Percentiles rank a stretch among this genome's conserved stretches.
Evolutionary conservation across 305 asterid genomes (phyloP).

Genomic region (Ajuga reptans): DNA sequence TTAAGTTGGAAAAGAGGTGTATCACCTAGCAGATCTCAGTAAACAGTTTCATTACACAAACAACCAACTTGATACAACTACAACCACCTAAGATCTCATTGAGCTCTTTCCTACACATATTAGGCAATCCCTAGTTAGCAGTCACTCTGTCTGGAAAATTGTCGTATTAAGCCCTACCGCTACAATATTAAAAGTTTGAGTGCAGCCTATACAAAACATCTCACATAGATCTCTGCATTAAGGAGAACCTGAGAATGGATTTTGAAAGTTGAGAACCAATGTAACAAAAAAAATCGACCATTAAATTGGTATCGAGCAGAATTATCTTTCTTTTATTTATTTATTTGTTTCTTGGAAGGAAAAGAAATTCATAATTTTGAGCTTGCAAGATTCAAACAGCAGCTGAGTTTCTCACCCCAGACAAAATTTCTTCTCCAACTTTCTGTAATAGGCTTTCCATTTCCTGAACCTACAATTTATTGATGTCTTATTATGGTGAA

Average conservation of each 20-base stretch:
- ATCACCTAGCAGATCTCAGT: background rate
- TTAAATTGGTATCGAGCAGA: background rate
- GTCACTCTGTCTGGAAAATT: background rate
- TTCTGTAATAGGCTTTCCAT: conserved; percentile 69
- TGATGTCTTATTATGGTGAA: background rate
- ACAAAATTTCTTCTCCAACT: conserved; percentile 70
- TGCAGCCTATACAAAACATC: background rate
- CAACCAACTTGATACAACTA: conserved; percentile 6
- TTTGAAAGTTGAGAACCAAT: conserved; percentile 2
- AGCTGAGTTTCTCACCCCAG: conserved; percentile 52
- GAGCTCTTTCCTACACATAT: background rate
- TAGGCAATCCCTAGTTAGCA: background rate
- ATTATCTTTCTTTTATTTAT: background rate
- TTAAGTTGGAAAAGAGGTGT: background rate
- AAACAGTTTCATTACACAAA: background rate
- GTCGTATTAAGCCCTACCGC: background rate
- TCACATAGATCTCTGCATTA: background rate
- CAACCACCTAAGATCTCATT: background rate
- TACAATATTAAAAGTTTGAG: background rate
- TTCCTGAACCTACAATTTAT: conserved; percentile 60
- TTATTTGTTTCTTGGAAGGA: background rate
- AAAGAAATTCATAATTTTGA: background rate
- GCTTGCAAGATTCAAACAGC: conserved; percentile 18
- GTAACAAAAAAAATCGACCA: background rate
- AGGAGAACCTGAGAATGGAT: background rate